Conservation (phyloP, 1,139 yeast genomes). For the Sugiyamaella xylanicola region DNA sequence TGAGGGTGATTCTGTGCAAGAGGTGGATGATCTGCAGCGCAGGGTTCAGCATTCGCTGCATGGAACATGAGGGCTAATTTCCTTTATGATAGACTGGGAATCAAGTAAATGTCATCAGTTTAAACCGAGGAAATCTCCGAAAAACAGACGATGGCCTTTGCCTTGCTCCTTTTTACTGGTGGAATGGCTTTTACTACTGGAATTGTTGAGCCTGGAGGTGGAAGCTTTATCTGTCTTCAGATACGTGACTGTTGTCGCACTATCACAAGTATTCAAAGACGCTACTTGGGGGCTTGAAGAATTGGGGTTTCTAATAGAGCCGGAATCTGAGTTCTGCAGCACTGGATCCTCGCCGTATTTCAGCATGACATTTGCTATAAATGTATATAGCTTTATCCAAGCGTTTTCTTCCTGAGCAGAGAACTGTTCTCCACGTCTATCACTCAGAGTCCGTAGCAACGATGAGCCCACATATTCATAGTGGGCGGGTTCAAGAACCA, state of each 20-base stretch:
- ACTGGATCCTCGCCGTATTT: conserved; percentile 69
- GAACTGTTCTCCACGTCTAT: conserved; percentile 57
- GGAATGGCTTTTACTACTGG: neutral
- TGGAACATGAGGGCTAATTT: too few relatives aligned
- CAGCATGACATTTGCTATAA: conserved; percentile 63
- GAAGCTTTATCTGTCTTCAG: too few relatives aligned
- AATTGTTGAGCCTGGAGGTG: too few relatives aligned
- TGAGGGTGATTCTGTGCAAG: neutral
- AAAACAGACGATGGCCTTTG: neutral
- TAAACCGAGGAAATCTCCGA: neutral
- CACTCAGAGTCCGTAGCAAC: conserved; percentile 69
- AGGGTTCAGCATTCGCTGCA: neutral
- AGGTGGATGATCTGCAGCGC: neutral
- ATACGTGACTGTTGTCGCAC: too few relatives aligned
- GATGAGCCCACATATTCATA: conserved; percentile 83
- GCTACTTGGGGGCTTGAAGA: neutral
- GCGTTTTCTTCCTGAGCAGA: conserved; percentile 57
- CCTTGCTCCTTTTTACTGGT: neutral
- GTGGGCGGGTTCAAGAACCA: conserved; percentile 72
- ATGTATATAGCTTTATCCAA: conserved; percentile 64
- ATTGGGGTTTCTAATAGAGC: neutral
- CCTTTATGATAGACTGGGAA: too few relatives aligned
- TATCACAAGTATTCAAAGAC: too few relatives aligned
- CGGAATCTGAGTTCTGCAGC: neutral
- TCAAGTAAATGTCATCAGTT: too few relatives aligned